Evolutionary conservation across 169 alveolate genomes (phyloP).

Genomic region (Plasmodium cynomolgi): DNA sequence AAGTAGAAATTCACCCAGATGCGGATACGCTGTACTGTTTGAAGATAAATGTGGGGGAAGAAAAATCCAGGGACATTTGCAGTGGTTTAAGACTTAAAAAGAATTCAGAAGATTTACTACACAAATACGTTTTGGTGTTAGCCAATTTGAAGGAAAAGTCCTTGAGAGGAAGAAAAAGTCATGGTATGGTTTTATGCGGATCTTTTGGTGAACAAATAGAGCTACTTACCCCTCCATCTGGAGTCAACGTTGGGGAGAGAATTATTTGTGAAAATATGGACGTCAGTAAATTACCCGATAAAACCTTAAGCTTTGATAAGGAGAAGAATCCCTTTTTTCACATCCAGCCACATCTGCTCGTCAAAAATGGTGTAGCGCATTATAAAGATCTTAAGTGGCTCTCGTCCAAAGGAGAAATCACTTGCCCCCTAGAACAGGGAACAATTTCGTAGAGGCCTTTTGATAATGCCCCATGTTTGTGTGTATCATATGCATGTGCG

Average conservation of each 20-base stretch:
- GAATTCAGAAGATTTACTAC: slow-evolving; percentile 82
- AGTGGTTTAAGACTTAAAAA: slow-evolving; percentile 85
- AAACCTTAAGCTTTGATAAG: slow-evolving; percentile 50
- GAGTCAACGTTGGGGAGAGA: slow-evolving; percentile 62
- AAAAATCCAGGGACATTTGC: slow-evolving; percentile 83
- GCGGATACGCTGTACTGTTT: slow-evolving; percentile 86
- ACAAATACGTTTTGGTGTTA: slow-evolving; percentile 86
- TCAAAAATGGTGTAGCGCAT: slow-evolving; percentile 51
- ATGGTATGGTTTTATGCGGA: slow-evolving; percentile 87
- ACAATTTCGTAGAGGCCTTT: slow-evolving; percentile 30
- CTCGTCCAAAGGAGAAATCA: slow-evolving; percentile 60
- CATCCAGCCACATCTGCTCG: slow-evolving; percentile 48
- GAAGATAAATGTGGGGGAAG: slow-evolving; percentile 82
- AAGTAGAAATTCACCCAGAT: slow-evolving; percentile 84
- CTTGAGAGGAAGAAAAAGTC: slow-evolving; percentile 86
- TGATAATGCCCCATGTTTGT: neutral
- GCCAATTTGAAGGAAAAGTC: slow-evolving; percentile 86
- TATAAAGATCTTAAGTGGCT: slow-evolving; percentile 45
- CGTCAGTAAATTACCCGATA: slow-evolving; percentile 40
- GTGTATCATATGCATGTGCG: neutral
- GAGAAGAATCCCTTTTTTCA: slow-evolving; percentile 63
- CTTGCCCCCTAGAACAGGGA: slow-evolving; percentile 41
- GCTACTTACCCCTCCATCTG: slow-evolving; percentile 60
- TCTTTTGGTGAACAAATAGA: slow-evolving; percentile 51
- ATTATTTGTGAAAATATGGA: slow-evolving; percentile 47